Percentiles rank a stretch among this genome's conserved stretches.
These are phyloP conservation scores for Salix koriyanagi DNA, from an alignment of 345 rosid species.

Conservation along the genomic window DNA sequence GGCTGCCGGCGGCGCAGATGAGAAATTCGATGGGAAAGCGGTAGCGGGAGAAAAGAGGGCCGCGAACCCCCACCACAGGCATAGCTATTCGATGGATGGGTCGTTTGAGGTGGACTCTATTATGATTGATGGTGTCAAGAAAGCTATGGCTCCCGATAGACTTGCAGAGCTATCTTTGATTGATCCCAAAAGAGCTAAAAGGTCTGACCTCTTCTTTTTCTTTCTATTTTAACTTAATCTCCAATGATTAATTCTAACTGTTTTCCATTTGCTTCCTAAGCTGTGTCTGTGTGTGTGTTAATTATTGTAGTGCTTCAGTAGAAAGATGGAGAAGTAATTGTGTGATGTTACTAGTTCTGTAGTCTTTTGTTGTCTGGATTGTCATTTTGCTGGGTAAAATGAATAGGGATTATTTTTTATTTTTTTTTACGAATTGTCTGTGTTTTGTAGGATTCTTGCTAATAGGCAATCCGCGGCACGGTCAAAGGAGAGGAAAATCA, in stretches of 20 bases:
- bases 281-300: not conserved
- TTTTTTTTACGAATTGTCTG: conserved; percentile 8
- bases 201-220: conserved; percentile 32
- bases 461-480: conserved; percentile 94
- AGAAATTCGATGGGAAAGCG: conserved; percentile 34
- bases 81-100: conserved; percentile 86
- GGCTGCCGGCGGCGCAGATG: conserved; percentile 27
- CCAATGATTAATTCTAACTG: not conserved
- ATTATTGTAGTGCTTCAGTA: not conserved
- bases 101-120: conserved; percentile 61
- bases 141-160: conserved; percentile 75
- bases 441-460: conserved; percentile 65
- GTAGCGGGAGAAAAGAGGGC: conserved; percentile 45
- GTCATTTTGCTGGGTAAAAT: not conserved
- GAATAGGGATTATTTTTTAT: too few species aligned
- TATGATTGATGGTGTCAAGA: conserved; percentile 58
- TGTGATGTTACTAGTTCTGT: not conserved
- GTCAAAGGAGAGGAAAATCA: conserved; percentile 86
- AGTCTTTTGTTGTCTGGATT: not conserved
- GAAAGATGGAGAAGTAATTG: not conserved
- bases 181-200: conserved; percentile 95
- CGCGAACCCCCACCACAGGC: conserved; percentile 51
- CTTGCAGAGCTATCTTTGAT: conserved; percentile 84
- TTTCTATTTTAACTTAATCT: not conserved
- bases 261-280: not conserved